Evolutionary conservation across 1,139 yeast genomes (phyloP).

Genomic region (Candida labiduridarum): DNA sequence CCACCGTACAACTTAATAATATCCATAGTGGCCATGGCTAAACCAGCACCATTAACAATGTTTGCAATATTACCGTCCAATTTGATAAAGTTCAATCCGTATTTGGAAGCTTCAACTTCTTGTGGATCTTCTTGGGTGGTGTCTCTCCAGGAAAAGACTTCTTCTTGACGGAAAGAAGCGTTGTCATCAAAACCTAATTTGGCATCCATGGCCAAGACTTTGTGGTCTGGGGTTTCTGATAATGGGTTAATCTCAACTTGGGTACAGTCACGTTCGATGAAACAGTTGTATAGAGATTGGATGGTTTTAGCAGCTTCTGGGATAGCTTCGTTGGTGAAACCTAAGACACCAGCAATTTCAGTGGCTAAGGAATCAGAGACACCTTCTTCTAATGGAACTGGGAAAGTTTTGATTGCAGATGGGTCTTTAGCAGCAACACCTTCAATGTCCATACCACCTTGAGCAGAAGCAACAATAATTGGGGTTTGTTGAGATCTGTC

Average conservation of each 20-base stretch:
- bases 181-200: conserved; percentile 97
- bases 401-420: conserved; percentile 86
- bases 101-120: conserved; percentile 89
- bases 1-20: conserved; percentile 98
- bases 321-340: conserved; percentile 77
- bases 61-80: conserved; percentile 98
- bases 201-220: conserved; percentile 98
- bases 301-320: conserved; percentile 88
- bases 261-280: conserved; percentile 90
- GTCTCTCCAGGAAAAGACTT: conserved; percentile 96
- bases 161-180: conserved; percentile 93
- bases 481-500: conserved; percentile 92
- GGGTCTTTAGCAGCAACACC: conserved; percentile 96
- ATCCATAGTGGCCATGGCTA: conserved; percentile 99
- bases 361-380: conserved; percentile 78
- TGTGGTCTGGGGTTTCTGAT: conserved; percentile 87
- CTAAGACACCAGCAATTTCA: conserved; percentile 77
- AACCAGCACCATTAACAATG: conserved; percentile 99
- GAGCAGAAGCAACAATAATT: conserved; percentile 91
- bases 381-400: conserved; percentile 76
- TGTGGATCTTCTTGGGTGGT: conserved; percentile 97
- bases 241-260: conserved; percentile 99
- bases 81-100: conserved; percentile 93
- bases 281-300: conserved; percentile 84
- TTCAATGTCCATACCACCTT: conserved; percentile 99